phyloP scores from a whole-genome alignment of 2,329 filamentous ascomycete species.

The Hypoxylon sp. region DNA sequence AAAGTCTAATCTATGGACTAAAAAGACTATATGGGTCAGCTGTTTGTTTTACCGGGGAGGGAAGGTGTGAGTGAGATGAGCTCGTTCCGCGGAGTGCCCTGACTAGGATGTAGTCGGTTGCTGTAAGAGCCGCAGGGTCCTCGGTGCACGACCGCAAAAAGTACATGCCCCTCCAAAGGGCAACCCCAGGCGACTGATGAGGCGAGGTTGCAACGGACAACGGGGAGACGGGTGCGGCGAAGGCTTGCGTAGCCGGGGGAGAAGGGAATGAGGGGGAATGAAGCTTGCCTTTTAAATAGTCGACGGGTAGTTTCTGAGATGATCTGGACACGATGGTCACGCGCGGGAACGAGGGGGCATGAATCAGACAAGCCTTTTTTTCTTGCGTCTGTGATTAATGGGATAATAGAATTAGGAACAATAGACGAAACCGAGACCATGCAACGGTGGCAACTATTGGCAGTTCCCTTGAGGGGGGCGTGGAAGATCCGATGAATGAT shows the following conservation, averaged over 20 bases:
- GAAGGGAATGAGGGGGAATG: not conserved
- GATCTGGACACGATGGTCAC: slow-evolving; percentile 33
- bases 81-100: slow-evolving; percentile 25
- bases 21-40: slow-evolving; percentile 32
- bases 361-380: slow-evolving; percentile 18
- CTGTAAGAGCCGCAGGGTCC: slow-evolving; percentile 43
- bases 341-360: slow-evolving; percentile 26
- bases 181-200: slow-evolving; percentile 30
- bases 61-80: slow-evolving; percentile 24
- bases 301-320: slow-evolving; percentile 28
- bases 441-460: slow-evolving; percentile 41
- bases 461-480: slow-evolving; percentile 20
- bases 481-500: slow-evolving; percentile 32
- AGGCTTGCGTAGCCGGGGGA: slow-evolving; percentile 6
- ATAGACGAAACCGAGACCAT: slow-evolving; percentile 43
- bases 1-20: slow-evolving; percentile 37
- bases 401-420: slow-evolving; percentile 39
- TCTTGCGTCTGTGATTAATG: slow-evolving; percentile 32
- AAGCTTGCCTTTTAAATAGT: slow-evolving; percentile 41
- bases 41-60: slow-evolving; percentile 25
- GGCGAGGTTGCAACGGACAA: slow-evolving; percentile 23
- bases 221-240: slow-evolving; percentile 24
- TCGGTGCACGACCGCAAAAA: slow-evolving; percentile 22
- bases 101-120: slow-evolving; percentile 26
- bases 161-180: slow-evolving; percentile 27